Evolutionary conservation across 2,329 filamentous ascomycete species (phyloP).

Genomic region (Diplodia mutila): DNA sequence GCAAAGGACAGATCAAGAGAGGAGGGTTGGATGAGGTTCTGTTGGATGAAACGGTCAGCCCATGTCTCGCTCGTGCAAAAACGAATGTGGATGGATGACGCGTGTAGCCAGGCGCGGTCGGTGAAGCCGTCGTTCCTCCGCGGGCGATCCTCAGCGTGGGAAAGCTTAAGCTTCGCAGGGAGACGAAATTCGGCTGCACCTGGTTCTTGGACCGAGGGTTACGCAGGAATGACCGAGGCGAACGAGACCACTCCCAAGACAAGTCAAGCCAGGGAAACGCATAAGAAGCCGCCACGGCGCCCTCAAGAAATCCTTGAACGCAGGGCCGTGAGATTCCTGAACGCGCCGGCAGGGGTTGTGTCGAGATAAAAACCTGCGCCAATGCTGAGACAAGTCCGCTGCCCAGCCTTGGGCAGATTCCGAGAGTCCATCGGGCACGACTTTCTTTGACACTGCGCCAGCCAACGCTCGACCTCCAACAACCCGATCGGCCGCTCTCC

Average conservation of each 20-base stretch:
- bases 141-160: slow-evolving; percentile 20
- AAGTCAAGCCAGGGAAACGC: slow-evolving; percentile 23
- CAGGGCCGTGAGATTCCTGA: slow-evolving; percentile 19
- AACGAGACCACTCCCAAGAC: slow-evolving; percentile 22
- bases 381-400: slow-evolving; percentile 18
- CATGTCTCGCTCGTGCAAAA: slow-evolving; percentile 3
- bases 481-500: slow-evolving; percentile 17
- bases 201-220: slow-evolving; percentile 26
- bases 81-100: slow-evolving; percentile 23
- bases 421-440: slow-evolving; percentile 4
- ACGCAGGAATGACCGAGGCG: slow-evolving; percentile 26
- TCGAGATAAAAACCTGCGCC: slow-evolving; percentile 15
- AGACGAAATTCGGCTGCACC: slow-evolving; percentile 20
- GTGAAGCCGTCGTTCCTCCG: slow-evolving; percentile 5
- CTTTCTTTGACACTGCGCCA: slow-evolving; percentile 8
- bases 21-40: slow-evolving; percentile 19
- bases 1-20: slow-evolving; percentile 20
- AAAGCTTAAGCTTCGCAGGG: slow-evolving; percentile 12
- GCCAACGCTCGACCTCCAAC: slow-evolving; percentile 6
- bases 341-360: slow-evolving; percentile 16
- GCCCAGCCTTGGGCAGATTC: slow-evolving; percentile 21
- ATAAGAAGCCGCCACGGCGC: slow-evolving; percentile 22
- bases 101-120: slow-evolving; percentile 18
- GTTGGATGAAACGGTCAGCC: slow-evolving; percentile 16
- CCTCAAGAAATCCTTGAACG: slow-evolving; percentile 25